Evolutionary conservation across 306 rosid species (phyloP), one percentile per base, ranked within the genome.

Genomic region (Psophocarpus tetragonolobus): DNA sequence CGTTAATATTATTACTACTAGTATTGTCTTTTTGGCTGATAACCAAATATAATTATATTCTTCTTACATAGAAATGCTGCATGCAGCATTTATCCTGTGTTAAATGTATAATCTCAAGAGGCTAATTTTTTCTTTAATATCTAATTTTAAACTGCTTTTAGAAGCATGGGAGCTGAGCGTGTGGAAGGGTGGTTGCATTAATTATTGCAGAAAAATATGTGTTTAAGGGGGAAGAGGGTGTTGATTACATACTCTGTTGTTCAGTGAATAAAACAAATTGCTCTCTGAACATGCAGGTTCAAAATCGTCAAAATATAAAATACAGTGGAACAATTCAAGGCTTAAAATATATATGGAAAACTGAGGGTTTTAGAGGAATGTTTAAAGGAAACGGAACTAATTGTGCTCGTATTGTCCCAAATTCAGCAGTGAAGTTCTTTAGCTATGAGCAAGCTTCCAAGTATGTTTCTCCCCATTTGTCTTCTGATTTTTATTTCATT

Each of bases 361-460:
- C 80, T 10, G 91, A 91, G 83, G 92, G 96, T 60, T 65, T 87
- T 20, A 84, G 85, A 75, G 90, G 93, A 74, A 12, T 88, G 90
- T 87, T 88, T 61, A 91, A 87, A 78, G 96, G 91, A 73, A 91
- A 91, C 35, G 93, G 96, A 78, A 91, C 93, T 27, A 89, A 91
- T 45, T 89, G 96, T 81, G 93, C 91, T 62, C 93, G 90, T 50
- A 91, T 91, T 64, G 73, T 91, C 73, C 93, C 93, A 18, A 91
- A 91, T 81, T 91, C 91, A 6, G 92, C 96, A 5, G 91, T 88
- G 41, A 91, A 91, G 83, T 91, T 91, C 85, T 87, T 82, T 57
- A 87, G 90, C 85, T 91, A 91, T 27, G 91, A 91, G 80, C 82
- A 88, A 75, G 93, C 96, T 53, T 85, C 89, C 50, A 82, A 24